Conservation (phyloP, 495 filamentous ascomycete genomes). For the Astrothelium macrocarpum region DNA sequence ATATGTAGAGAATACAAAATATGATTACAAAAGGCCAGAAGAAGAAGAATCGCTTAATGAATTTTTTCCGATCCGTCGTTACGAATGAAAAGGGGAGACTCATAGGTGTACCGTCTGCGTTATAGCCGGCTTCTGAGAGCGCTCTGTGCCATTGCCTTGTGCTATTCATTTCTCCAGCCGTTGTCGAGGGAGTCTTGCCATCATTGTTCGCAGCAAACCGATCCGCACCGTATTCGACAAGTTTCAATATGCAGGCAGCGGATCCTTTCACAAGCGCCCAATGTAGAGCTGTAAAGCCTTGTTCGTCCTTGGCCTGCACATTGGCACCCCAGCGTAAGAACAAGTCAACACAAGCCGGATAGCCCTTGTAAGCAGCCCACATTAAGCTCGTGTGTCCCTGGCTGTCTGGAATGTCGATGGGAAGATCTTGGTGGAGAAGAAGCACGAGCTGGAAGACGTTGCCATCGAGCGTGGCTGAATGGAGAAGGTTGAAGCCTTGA, state of each 20-base stretch:
- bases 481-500: constrained; percentile 93
- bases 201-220: constrained; percentile 76
- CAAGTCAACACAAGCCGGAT: constrained; percentile 78
- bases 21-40: constrained; percentile 75
- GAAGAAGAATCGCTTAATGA: constrained; percentile 84
- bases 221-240: constrained; percentile 90
- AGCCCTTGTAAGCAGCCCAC: constrained; percentile 99
- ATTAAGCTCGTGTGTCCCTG: constrained; percentile 88
- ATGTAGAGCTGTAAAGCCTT: constrained; percentile 85
- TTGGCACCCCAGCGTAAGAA: constrained; percentile 93
- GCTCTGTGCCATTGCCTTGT: constrained; percentile 71
- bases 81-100: constrained; percentile 45
- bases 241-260: constrained; percentile 72
- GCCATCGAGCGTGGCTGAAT: constrained; percentile 93
- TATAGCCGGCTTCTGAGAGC: constrained; percentile 74
- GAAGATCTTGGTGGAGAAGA: constrained; percentile 82
- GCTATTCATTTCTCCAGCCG: constrained; percentile 85
- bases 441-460: constrained; percentile 89
- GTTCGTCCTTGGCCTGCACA: constrained; percentile 79
- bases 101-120: constrained; percentile 62
- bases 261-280: constrained; percentile 95
- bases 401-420: constrained; percentile 79
- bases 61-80: constrained; percentile 60
- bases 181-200: constrained; percentile 75
- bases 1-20: constrained; percentile 55